phyloP scores from a whole-genome alignment of 2,329 filamentous ascomycete species.

The Fusarium tanahbumbuense region DNA sequence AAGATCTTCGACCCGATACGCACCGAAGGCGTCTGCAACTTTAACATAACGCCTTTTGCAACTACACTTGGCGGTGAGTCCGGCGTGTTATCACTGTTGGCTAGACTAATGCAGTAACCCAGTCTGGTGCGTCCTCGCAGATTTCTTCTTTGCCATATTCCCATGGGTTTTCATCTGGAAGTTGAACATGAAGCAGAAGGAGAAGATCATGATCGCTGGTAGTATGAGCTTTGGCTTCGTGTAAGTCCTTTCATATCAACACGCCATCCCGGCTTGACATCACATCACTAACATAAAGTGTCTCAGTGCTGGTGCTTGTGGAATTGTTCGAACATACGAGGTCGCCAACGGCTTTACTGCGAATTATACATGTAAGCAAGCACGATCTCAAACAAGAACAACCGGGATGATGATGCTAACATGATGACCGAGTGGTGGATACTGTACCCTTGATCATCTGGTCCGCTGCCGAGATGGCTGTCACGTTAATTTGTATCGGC shows the following conservation, averaged over 20 bases:
- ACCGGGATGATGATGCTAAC: not conserved
- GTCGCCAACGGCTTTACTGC: constrained; percentile 24
- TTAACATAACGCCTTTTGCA: constrained; percentile 22
- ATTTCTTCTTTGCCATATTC: constrained; percentile 55
- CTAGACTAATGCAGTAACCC: not conserved
- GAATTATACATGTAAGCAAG: constrained; percentile 26
- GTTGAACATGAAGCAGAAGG: constrained; percentile 56
- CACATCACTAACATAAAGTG: not conserved
- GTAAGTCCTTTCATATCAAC: constrained; percentile 34
- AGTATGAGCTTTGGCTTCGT: constrained; percentile 57
- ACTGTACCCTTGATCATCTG: constrained; percentile 52
- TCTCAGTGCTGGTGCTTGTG: constrained; percentile 28
- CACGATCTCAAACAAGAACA: too few species aligned
- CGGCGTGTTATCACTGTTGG: too few species aligned
- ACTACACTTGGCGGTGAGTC: constrained; percentile 26
- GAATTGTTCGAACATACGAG: constrained; percentile 30
- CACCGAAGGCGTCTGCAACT: constrained; percentile 8
- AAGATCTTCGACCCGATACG: constrained; percentile 20
- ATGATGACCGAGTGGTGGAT: constrained; percentile 41
- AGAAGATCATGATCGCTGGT: constrained; percentile 55
- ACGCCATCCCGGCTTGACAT: too few species aligned
- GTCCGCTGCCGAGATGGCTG: constrained; percentile 53
- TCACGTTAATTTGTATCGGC: constrained; percentile 54
- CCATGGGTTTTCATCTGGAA: constrained; percentile 59
- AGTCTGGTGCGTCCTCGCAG: constrained; percentile 45